Evolutionary conservation across 345 rosid genomes (phyloP).

Genomic region (Rhodamnia argentea): DNA sequence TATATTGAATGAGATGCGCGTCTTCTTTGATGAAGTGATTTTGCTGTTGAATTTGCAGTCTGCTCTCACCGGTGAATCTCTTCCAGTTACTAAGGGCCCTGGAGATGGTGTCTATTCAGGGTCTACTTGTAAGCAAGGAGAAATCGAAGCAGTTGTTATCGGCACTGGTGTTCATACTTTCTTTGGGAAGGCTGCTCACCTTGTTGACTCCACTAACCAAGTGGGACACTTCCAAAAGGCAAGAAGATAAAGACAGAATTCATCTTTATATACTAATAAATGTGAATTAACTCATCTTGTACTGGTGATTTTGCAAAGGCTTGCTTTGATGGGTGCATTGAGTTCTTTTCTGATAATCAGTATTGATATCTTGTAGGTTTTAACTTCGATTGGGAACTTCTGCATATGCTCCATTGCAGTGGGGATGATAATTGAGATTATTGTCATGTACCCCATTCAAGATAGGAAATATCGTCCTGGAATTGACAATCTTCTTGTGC

Average conservation of each 20-base stretch:
- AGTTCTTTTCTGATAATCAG: not conserved
- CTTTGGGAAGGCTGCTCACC: conserved; percentile 98
- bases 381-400: conserved; percentile 96
- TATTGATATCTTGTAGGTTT: conserved; percentile 41
- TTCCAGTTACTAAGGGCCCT: conserved; percentile 92
- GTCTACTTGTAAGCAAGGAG: conserved; percentile 97
- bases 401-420: conserved; percentile 96
- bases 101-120: conserved; percentile 99
- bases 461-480: conserved; percentile 90
- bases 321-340: not conserved
- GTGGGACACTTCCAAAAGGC: conserved; percentile 99
- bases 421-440: conserved; percentile 86
- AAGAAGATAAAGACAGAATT: conserved; percentile 7
- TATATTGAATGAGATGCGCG: not conserved
- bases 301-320: not conserved
- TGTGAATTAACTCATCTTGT: not conserved
- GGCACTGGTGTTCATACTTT: conserved; percentile 98
- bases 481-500: conserved; percentile 96
- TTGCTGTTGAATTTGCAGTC: conserved; percentile 38
- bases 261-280: not conserved
- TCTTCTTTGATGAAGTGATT: not conserved
- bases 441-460: conserved; percentile 98
- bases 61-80: conserved; percentile 97
- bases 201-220: conserved; percentile 96
- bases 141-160: conserved; percentile 91